Evolutionary conservation across 805 yeast species (phyloP).

Genomic region (Suhomyces vadensis): DNA sequence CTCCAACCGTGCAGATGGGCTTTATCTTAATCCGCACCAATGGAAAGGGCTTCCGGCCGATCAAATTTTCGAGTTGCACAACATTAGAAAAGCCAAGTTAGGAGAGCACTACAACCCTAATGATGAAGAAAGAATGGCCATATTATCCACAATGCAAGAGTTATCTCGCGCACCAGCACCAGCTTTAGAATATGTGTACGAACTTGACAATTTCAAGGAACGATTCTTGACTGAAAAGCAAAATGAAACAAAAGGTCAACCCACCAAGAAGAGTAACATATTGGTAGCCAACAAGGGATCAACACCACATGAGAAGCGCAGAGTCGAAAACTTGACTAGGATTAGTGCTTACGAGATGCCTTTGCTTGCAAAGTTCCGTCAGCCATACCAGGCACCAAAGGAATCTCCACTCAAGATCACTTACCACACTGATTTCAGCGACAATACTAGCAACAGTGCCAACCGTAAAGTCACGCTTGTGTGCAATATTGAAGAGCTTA

Average conservation of each 20-base stretch:
- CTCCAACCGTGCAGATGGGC: slow-evolving; percentile 19
- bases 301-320: slow-evolving; percentile 57
- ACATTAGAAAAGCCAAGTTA: slow-evolving; percentile 54
- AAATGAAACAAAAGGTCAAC: slow-evolving; percentile 34
- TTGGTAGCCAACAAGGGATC: slow-evolving; percentile 36
- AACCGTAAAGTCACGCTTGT: slow-evolving; percentile 67
- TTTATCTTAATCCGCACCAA: slow-evolving; percentile 61
- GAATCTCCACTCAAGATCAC: slow-evolving; percentile 62
- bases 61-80: slow-evolving; percentile 59
- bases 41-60: slow-evolving; percentile 73
- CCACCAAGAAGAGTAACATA: slow-evolving; percentile 38
- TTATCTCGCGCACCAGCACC: slow-evolving; percentile 32
- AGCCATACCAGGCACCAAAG: slow-evolving; percentile 50
- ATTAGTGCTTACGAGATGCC: slow-evolving; percentile 94
- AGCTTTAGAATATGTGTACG: slow-evolving; percentile 40
- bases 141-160: slow-evolving; percentile 44
- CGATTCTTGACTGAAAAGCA: slow-evolving; percentile 44
- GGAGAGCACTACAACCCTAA: slow-evolving; percentile 53
- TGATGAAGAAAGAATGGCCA: slow-evolving; percentile 69
- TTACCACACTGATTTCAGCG: slow-evolving; percentile 66
- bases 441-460: slow-evolving; percentile 65
- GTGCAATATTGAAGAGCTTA: slow-evolving; percentile 54
- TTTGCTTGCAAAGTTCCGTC: slow-evolving; percentile 70
- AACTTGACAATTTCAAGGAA: slow-evolving; percentile 44
- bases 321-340: slow-evolving; percentile 72